Evolutionary conservation across 2,329 filamentous ascomycete genomes (phyloP).

Genomic region (Neofusicoccum parvum): DNA sequence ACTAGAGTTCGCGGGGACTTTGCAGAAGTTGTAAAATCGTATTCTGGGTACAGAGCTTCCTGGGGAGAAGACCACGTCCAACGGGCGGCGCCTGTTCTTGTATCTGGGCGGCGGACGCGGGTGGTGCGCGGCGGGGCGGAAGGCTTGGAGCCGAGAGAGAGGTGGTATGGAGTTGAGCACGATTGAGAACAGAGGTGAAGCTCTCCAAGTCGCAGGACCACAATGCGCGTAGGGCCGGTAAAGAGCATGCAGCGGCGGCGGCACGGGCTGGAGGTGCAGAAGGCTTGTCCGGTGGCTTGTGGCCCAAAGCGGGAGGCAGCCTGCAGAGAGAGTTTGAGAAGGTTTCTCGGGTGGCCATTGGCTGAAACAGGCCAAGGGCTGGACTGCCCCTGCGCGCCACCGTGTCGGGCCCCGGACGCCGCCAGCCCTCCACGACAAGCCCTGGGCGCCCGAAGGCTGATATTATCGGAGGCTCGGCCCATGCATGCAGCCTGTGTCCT

Average conservation of each 20-base stretch:
- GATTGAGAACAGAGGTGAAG: neutral
- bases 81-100: neutral
- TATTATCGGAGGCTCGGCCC: slow-evolving; percentile 4
- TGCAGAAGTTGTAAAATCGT: neutral
- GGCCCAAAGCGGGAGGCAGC: neutral
- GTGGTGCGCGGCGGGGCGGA: neutral
- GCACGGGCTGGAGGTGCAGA: neutral
- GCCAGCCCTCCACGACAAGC: no score
- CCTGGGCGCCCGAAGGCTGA: neutral
- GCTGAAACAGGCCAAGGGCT: slow-evolving; percentile 5
- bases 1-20: neutral
- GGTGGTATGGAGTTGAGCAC: neutral
- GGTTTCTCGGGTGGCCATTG: neutral
- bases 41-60: neutral
- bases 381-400: neutral
- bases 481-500: neutral
- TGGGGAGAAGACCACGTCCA: neutral
- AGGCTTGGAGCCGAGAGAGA: neutral
- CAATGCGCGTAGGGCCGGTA: neutral
- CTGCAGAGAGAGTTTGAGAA: slow-evolving; percentile 15
- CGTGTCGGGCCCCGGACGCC: neutral
- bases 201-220: neutral
- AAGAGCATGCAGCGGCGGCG: neutral
- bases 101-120: neutral
- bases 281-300: neutral